phyloP scores from a whole-genome alignment of 2,329 filamentous ascomycete genomes.

The Exophiala bonariae region DNA sequence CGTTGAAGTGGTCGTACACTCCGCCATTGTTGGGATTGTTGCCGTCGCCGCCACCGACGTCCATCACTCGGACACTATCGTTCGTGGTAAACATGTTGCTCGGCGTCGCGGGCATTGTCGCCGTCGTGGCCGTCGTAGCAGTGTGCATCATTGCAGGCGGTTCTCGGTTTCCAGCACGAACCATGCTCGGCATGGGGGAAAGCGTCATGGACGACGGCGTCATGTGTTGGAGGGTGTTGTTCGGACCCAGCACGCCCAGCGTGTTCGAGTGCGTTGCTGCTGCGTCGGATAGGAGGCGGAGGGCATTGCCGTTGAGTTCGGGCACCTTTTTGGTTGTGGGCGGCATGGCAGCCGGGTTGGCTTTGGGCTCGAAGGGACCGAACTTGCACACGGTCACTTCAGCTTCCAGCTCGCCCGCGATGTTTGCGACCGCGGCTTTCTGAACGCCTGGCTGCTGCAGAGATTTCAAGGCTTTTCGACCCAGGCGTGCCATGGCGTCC shows the following conservation, averaged over 20 bases:
- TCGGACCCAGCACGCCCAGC: not conserved
- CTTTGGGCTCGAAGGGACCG: constrained; percentile 24
- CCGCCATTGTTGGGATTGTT: no score
- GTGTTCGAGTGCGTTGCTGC: constrained; percentile 22
- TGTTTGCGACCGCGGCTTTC: constrained; percentile 43
- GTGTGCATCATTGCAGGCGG: not conserved
- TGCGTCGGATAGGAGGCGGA: constrained; percentile 28
- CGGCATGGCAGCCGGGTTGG: not conserved
- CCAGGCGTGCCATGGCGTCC: constrained; percentile 42
- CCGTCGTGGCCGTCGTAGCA: not conserved
- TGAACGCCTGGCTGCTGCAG: constrained; percentile 24
- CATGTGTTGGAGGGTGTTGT: not conserved
- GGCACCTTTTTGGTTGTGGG: not conserved
- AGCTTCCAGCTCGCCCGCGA: constrained; percentile 47
- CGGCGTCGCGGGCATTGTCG: not conserved
- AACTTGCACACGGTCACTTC: constrained; percentile 32
- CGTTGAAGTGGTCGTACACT: constrained; percentile 23
- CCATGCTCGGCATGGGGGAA: no score
- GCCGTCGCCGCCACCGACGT: not conserved
- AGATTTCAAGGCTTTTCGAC: constrained; percentile 37
- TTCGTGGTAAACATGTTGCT: not conserved
- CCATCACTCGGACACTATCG: not conserved
- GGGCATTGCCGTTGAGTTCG: constrained; percentile 13
- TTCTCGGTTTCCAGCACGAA: no score
- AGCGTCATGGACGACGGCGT: constrained; percentile 3